Conservation (phyloP, 2,329 filamentous ascomycete genomes). For the Botrytis porri region DNA sequence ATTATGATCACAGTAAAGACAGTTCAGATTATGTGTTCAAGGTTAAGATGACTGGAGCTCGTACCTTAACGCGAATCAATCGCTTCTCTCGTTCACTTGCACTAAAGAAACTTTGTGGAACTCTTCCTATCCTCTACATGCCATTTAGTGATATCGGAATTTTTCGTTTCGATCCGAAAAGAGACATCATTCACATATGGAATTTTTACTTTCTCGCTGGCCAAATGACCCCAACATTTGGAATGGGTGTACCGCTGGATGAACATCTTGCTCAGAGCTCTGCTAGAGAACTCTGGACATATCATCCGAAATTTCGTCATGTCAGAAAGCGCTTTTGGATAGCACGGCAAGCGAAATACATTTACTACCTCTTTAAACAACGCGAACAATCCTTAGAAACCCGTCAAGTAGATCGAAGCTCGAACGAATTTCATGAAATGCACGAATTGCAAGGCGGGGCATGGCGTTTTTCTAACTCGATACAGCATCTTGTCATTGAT, state of each 20-base stretch:
- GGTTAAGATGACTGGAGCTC: neutral
- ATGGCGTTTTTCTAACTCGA: neutral
- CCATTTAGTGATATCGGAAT: neutral
- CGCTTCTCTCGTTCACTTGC: neutral
- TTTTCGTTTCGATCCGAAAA: neutral
- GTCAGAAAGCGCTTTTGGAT: neutral
- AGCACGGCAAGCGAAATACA: neutral
- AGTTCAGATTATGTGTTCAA: neutral
- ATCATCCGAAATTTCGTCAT: neutral
- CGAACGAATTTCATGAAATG: too few relatives aligned
- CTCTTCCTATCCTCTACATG: neutral
- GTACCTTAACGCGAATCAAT: neutral
- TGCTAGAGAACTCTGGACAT: neutral
- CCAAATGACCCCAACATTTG: neutral
- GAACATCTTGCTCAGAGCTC: rapidly evolving
- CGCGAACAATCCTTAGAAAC: neutral
- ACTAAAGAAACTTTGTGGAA: neutral
- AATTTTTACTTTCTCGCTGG: neutral
- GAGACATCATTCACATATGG: neutral
- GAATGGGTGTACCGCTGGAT: neutral
- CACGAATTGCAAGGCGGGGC: neutral
- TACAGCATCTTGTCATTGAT: neutral
- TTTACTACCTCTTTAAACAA: neutral
- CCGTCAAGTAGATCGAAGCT: neutral
- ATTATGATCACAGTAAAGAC: neutral